phyloP scores from a whole-genome alignment of 495 filamentous ascomycete genomes.

The Sabuloglossum arenarium region DNA sequence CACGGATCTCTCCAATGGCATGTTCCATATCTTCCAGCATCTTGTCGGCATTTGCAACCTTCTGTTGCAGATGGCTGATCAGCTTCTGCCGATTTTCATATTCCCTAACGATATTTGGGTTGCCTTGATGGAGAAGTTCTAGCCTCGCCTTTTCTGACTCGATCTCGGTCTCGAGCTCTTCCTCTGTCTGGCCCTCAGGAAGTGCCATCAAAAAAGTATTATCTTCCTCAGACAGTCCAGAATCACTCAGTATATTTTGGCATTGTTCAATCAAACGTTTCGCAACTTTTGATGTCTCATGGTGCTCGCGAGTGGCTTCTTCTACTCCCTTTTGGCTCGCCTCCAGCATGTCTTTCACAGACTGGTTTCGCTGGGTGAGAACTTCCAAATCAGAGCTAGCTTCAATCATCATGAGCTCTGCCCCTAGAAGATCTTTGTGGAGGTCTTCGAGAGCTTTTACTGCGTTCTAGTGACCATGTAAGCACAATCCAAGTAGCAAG shows the following conservation, averaged over 20 bases:
- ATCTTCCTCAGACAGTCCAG: constrained; percentile 15
- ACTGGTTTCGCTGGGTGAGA: constrained; percentile 37
- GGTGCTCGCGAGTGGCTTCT: constrained; percentile 15
- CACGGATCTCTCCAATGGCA: constrained; percentile 35
- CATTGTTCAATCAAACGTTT: constrained; percentile 17
- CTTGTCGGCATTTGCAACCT: constrained; percentile 25
- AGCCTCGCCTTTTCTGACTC: constrained; percentile 51
- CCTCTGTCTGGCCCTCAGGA: constrained; percentile 26
- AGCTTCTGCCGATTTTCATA: constrained; percentile 47
- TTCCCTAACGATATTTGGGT: constrained; percentile 52
- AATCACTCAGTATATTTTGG: constrained; percentile 18
- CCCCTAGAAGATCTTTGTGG: constrained; percentile 43
- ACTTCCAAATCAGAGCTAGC: constrained; percentile 53
- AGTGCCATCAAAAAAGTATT: constrained; percentile 18
- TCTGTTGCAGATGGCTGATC: constrained; percentile 22
- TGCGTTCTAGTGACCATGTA: constrained; percentile 20
- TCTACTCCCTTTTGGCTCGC: constrained; percentile 21
- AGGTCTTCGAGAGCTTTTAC: constrained; percentile 35
- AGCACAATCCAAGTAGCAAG: neutral
- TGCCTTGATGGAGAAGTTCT: constrained; percentile 59
- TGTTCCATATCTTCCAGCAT: constrained; percentile 25
- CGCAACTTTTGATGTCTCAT: constrained; percentile 13
- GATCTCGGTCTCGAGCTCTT: constrained; percentile 54
- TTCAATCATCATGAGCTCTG: constrained; percentile 50
- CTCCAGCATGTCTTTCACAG: constrained; percentile 33